Conservation (phyloP, 2,329 filamentous ascomycete species). For the Aspergillus pseudoviridinutans region DNA sequence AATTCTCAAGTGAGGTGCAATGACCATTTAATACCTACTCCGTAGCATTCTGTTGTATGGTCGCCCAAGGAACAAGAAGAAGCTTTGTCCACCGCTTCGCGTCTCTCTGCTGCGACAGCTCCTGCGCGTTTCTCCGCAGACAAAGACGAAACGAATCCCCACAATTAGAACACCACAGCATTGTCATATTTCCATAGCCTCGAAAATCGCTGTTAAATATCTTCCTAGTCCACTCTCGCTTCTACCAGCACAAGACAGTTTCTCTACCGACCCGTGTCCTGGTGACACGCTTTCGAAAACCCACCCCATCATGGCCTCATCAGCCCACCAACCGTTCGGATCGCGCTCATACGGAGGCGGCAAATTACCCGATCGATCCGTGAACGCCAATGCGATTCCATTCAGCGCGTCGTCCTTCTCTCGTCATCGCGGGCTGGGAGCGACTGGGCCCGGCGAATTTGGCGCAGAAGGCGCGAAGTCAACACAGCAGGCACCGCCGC, state of each 20-base stretch:
- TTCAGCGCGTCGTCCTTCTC: constrained; percentile 45
- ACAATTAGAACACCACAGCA: not conserved
- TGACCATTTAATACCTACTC: too few species aligned
- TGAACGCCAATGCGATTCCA: constrained; percentile 38
- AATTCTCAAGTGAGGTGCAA: not conserved
- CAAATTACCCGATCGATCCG: constrained; percentile 50
- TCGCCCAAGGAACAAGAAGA: not conserved
- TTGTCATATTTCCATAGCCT: not conserved
- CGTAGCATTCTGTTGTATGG: not conserved
- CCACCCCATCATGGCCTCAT: constrained; percentile 47
- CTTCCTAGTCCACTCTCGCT: not conserved
- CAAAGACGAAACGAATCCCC: not conserved
- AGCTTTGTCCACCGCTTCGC: not conserved
- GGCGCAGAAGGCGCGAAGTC: constrained; percentile 25
- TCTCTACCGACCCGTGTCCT: constrained; percentile 1
- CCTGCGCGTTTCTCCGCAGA: not conserved
- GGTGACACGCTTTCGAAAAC: constrained; percentile 3
- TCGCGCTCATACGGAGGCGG: constrained; percentile 51
- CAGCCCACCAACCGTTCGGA: constrained; percentile 52
- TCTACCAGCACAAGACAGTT: constrained; percentile 5
- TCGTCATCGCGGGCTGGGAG: constrained; percentile 33
- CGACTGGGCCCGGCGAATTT: constrained; percentile 23
- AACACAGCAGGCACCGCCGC: constrained; percentile 27
- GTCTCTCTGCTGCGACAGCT: not conserved
- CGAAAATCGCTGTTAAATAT: not conserved